phyloP scores from a whole-genome alignment of 2,329 filamentous ascomycete species.

The Albophoma yamanashiensis region DNA sequence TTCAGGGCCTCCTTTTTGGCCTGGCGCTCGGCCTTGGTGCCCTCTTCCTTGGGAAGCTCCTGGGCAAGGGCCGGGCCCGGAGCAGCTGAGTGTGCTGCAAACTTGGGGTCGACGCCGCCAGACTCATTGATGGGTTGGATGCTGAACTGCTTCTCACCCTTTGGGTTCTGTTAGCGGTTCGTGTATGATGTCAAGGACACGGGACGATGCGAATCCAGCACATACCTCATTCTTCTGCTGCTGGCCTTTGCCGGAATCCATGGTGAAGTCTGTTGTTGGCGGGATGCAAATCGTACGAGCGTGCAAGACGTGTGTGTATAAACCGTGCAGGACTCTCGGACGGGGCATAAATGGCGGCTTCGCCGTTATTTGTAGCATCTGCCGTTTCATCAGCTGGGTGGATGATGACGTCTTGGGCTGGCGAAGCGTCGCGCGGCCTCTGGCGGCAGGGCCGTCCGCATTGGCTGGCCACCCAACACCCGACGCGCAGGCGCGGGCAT shows the following conservation, averaged over 20 bases:
- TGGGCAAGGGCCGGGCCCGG: slow-evolving; percentile 48
- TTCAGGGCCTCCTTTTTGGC: slow-evolving; percentile 57
- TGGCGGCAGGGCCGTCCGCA: neutral
- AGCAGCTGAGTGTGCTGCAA: slow-evolving; percentile 41
- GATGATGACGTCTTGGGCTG: slow-evolving; percentile 4
- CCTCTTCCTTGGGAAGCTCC: slow-evolving; percentile 44
- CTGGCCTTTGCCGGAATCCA: slow-evolving; percentile 11
- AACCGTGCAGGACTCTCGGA: neutral
- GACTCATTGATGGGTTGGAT: slow-evolving; percentile 32
- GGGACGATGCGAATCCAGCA: slow-evolving; percentile 13
- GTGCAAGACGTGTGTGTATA: neutral
- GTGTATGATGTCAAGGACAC: neutral
- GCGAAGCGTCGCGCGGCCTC: neutral
- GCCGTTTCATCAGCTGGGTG: neutral
- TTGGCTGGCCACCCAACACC: neutral
- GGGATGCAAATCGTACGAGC: neutral
- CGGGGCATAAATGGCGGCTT: neutral
- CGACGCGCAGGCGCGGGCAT: neutral
- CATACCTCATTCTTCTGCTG: slow-evolving; percentile 8
- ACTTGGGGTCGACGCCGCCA: slow-evolving; percentile 27
- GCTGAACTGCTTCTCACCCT: slow-evolving; percentile 33
- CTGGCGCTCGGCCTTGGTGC: slow-evolving; percentile 57
- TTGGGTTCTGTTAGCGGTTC: slow-evolving; percentile 12
- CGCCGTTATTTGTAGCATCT: neutral
- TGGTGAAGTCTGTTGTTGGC: slow-evolving; percentile 1